phyloP scores from a whole-genome alignment of 1,139 yeast species.

The Zygosaccharomyces pseudobailii region DNA sequence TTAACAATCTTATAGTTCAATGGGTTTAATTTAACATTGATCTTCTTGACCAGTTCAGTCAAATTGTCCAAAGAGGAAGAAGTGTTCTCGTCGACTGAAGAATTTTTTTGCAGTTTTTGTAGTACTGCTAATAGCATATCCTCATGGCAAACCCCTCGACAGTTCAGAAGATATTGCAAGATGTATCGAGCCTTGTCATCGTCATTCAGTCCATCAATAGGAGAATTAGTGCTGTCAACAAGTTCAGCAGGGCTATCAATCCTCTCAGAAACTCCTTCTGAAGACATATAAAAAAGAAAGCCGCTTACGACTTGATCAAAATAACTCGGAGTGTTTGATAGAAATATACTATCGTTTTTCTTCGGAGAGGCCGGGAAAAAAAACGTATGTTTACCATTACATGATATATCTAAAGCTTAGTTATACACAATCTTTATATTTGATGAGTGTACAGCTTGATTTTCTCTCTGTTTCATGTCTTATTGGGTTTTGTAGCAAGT shows the following conservation, averaged over 20 bases:
- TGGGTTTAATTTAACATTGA: slow-evolving; percentile 24
- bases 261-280: not conserved
- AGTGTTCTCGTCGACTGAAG: slow-evolving; percentile 1
- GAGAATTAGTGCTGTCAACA: not conserved
- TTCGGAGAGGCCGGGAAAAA: too few species aligned
- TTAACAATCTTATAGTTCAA: slow-evolving; percentile 24
- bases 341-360: not conserved
- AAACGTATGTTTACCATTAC: too few species aligned
- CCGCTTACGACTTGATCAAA: not conserved
- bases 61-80: slow-evolving; percentile 10
- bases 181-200: slow-evolving; percentile 15
- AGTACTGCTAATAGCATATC: slow-evolving; percentile 21
- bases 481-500: too few species aligned
- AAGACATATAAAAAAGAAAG: not conserved
- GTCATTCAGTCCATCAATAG: slow-evolving; percentile 7
- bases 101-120: slow-evolving; percentile 14
- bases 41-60: slow-evolving; percentile 15
- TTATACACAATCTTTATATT: too few species aligned
- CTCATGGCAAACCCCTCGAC: slow-evolving; percentile 29
- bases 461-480: too few species aligned
- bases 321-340: not conserved
- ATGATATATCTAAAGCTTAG: too few species aligned
- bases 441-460: too few species aligned
- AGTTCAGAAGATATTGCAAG: slow-evolving; percentile 25
- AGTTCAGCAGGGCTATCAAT: not conserved